Evolutionary conservation across 2,329 filamentous ascomycete genomes (phyloP).

Genomic region (Fusarium sublunatum): DNA sequence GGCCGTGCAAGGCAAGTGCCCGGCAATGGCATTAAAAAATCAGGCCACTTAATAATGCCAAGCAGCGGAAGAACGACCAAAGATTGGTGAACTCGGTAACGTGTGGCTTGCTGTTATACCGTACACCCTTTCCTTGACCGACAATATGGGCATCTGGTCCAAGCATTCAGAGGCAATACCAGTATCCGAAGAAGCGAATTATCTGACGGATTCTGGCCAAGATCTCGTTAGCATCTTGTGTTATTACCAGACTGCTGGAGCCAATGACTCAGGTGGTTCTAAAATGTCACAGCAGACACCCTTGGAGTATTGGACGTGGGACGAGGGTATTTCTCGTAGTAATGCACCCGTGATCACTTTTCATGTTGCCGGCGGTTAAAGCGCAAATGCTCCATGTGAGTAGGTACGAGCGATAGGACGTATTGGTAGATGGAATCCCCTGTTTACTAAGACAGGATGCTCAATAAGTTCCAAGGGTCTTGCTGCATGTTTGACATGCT

Average conservation of each 20-base stretch:
- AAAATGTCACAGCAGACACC: background rate
- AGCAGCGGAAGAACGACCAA: conserved; percentile 22
- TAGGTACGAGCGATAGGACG: background rate
- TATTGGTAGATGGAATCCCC: background rate
- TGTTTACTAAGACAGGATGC: conserved; percentile 42
- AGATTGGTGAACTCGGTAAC: conserved; percentile 20
- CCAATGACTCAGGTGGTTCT: background rate
- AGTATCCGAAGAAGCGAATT: background rate
- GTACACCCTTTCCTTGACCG: conserved; percentile 33
- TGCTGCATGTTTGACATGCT: conserved; percentile 41
- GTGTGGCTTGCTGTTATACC: conserved; percentile 42
- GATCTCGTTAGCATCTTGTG: conserved; percentile 2
- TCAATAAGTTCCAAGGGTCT: conserved; percentile 32
- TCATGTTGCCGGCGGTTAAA: conserved; percentile 7
- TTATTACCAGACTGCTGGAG: conserved; percentile 4
- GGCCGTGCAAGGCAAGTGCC: conserved; percentile 18
- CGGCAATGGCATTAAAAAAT: conserved; percentile 36
- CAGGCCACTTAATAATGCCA: conserved; percentile 39
- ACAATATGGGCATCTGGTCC: conserved; percentile 9
- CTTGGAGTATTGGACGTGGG: background rate
- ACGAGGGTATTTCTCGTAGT: background rate
- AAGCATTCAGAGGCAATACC: background rate
- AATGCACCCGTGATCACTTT: background rate
- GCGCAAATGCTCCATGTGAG: conserved; percentile 7
- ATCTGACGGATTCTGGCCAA: conserved; percentile 5